Evolutionary conservation across 371 early-diverging fungal genomes (phyloP).

Genomic region (Haplosporangium sp.): DNA sequence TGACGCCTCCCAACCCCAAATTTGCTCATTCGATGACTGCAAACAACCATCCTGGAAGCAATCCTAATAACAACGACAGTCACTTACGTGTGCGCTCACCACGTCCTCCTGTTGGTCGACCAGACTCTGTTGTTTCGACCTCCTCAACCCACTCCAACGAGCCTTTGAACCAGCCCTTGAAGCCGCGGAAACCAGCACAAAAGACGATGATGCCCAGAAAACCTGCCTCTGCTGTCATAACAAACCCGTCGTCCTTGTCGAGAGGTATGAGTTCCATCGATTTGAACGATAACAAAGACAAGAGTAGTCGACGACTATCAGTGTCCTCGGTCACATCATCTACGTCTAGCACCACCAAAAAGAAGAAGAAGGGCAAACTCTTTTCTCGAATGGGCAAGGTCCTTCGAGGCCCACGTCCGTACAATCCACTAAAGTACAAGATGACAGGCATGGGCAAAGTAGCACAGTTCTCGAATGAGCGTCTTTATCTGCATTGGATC

Average conservation of each 20-base stretch:
- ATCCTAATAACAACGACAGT: not conserved
- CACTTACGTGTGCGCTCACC: not conserved
- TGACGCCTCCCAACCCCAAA: slow-evolving; percentile 1
- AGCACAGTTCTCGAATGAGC: slow-evolving; percentile 41
- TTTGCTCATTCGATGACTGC: not conserved
- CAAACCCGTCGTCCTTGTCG: too few relatives aligned
- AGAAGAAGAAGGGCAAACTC: slow-evolving; percentile 1
- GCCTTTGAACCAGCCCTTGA: slow-evolving; percentile 8
- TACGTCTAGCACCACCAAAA: not conserved
- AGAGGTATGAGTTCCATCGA: too few relatives aligned
- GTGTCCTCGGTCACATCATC: not conserved
- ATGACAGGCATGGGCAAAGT: slow-evolving; percentile 10
- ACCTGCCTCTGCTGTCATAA: too few relatives aligned
- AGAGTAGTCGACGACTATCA: not conserved
- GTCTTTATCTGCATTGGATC: slow-evolving; percentile 49
- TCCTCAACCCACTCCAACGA: slow-evolving; percentile 22
- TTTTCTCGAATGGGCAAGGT: not conserved
- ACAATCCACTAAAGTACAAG: slow-evolving; percentile 19
- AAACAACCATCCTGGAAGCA: not conserved
- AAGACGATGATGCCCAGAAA: too few relatives aligned
- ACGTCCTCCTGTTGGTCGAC: slow-evolving; percentile 2
- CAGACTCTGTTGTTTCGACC: slow-evolving; percentile 8
- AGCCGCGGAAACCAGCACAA: too few relatives aligned
- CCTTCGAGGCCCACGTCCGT: slow-evolving; percentile 1
- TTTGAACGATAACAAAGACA: not conserved